Evolutionary conservation across 2,329 filamentous ascomycete species (phyloP).

Genomic region (Sphaerulina populicola): DNA sequence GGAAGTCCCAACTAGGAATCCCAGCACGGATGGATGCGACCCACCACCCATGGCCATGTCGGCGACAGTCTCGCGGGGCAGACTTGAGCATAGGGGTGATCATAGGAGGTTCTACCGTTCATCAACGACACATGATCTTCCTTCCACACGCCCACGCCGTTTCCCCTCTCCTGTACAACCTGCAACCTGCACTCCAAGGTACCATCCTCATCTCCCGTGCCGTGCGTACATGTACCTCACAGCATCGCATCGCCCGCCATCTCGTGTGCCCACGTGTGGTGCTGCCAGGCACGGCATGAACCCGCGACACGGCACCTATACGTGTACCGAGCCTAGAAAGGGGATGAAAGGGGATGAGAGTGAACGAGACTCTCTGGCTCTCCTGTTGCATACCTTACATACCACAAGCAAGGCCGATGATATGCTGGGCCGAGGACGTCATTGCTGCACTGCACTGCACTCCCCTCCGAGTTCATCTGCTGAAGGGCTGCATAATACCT

Average conservation of each 20-base stretch:
- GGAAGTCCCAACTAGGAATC: no score
- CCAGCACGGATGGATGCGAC: no score
- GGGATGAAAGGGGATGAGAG: no score
- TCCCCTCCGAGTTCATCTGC: not conserved
- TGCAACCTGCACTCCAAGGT: not conserved
- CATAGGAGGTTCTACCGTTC: not conserved
- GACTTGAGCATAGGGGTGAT: no score
- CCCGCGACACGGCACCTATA: not conserved
- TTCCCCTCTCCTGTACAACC: slow-evolving; percentile 5
- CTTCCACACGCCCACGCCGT: not conserved
- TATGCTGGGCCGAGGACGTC: not conserved
- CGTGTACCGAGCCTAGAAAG: no score
- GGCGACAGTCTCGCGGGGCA: no score
- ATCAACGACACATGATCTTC: slow-evolving; percentile 1
- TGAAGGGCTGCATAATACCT: slow-evolving; percentile 5
- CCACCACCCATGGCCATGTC: no score
- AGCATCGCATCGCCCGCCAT: not conserved
- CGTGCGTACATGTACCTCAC: not conserved
- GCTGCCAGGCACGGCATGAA: not conserved
- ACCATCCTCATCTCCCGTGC: not conserved
- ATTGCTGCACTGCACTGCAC: slow-evolving; percentile 1
- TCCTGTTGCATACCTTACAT: not conserved
- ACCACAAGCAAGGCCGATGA: not conserved
- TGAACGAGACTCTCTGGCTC: not conserved
- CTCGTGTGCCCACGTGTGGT: slow-evolving; percentile 2